A percentile compares a stretch with the other conserved stretches of the same genome.
Conservation (phyloP, 1,284 basidiomycete species). For the Paramarasmius palmivorus region DNA sequence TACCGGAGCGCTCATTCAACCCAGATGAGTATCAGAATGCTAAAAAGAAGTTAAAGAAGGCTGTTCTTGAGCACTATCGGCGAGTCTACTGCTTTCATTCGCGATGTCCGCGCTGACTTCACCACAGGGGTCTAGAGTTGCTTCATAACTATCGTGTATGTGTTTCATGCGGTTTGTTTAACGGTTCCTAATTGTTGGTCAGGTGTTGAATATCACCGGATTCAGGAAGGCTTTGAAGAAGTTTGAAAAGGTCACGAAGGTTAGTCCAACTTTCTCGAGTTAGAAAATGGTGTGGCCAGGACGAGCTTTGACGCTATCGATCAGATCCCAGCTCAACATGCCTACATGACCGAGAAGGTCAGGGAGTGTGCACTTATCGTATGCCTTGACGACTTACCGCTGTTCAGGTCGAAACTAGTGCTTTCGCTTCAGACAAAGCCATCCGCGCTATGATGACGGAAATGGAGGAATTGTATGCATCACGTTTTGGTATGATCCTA, state of each 20-base stretch:
- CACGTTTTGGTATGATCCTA: slow-evolving; percentile 66
- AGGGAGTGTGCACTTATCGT: slow-evolving; percentile 3
- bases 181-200: background rate
- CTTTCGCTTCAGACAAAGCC: slow-evolving; percentile 61
- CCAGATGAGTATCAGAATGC: slow-evolving; percentile 84
- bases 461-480: slow-evolving; percentile 74
- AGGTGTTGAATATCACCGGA: slow-evolving; percentile 88
- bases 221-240: slow-evolving; percentile 94
- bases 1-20: slow-evolving; percentile 32
- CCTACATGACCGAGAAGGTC: slow-evolving; percentile 80
- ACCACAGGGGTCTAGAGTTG: slow-evolving; percentile 66
- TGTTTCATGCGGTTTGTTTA: slow-evolving; percentile 12
- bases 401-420: slow-evolving; percentile 59
- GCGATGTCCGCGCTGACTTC: background rate
- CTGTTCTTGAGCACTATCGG: slow-evolving; percentile 86
- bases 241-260: slow-evolving; percentile 85
- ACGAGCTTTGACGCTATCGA: too few relatives aligned
- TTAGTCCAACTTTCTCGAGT: slow-evolving; percentile 31
- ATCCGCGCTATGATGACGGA: slow-evolving; percentile 72
- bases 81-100: slow-evolving; percentile 28
- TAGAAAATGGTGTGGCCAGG: too few relatives aligned
- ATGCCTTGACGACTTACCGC: background rate
- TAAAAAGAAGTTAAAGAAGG: slow-evolving; percentile 81
- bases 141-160: slow-evolving; percentile 86
- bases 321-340: slow-evolving; percentile 62